Percentiles rank a stretch among this genome's conserved stretches.
These are phyloP conservation scores for Eucalyptus melliodora DNA, from an alignment of 345 rosid species.

Conservation along the genomic window DNA sequence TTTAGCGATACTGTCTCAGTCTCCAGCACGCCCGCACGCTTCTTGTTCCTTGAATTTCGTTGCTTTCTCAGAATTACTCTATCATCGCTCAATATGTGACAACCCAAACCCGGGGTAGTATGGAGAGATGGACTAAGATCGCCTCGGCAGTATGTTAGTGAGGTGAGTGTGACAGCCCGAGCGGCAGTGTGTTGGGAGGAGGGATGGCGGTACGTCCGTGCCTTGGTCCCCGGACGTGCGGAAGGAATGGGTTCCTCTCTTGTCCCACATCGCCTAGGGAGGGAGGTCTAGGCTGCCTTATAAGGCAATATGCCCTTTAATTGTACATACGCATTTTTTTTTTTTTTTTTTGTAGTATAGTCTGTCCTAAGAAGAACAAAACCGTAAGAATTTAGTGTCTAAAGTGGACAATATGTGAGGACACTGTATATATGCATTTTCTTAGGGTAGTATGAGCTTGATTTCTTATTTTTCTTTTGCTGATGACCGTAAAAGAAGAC, in stretches of 20 bases:
- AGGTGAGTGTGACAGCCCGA: no score
- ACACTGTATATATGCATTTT: accelerated
- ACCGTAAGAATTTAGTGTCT: accelerated
- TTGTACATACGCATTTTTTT: accelerated
- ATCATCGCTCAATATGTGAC: not conserved
- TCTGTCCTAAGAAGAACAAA: accelerated
- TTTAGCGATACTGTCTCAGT: not conserved
- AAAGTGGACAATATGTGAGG: no score
- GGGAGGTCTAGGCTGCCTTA: no score
- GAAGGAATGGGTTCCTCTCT: no score
- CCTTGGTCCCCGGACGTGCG: no score
- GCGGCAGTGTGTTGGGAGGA: accelerated
- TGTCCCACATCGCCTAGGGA: no score
- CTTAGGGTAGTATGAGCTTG: not conserved
- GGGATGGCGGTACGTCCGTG: no score
- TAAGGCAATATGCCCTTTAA: no score
- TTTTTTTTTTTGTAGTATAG: no score
- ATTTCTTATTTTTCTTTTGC: not conserved
- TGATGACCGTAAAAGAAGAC: not conserved
- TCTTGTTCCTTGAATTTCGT: not conserved
- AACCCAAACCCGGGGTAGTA: accelerated
- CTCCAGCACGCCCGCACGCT: not conserved
- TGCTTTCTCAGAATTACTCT: not conserved
- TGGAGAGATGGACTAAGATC: no score
- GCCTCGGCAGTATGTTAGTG: no score